Evolutionary conservation across 768 basidiomycete genomes (phyloP), one percentile per base, ranked within the genome.

Genomic region (Neoboletus brunneissimus): DNA sequence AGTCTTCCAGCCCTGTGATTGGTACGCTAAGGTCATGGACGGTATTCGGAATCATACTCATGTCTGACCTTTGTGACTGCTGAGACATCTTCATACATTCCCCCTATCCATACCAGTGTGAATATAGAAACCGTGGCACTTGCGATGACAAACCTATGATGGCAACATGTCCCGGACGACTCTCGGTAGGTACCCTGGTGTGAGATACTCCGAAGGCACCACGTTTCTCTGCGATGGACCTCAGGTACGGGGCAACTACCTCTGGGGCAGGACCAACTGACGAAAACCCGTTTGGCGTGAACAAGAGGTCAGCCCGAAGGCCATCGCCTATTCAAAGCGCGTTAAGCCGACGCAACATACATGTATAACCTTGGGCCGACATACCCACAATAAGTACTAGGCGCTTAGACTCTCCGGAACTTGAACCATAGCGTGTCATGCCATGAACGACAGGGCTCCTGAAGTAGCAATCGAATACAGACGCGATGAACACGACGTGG

Each of bases 1-100:
- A 1, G 85, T 81, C 75, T 91, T 92, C 90, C 91, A 92, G 46
- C 89, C 90, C 88, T 90, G 59, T 42, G 32, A 48, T 53, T 9
- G 11, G 42, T 29, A 27, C 1, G 29, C 55, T 31, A 55, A 49
- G 44, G 27, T 46, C 29, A 65, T 50, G 44, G 15, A 59, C 29
- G 20, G 25, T 46, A 57, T 23, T 16, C 27, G 43, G 58, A 52
- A 40, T 18, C 12, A 34, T 9, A 22, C 12, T 48, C 22, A 27
- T 38, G 27, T 44, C 75, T 63, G 74, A 81, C 91, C 79, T 91
- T 90, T 22, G 88, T 91, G 31, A 92, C 91, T 16, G 91, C 91
- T 0, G 88, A 89, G 4, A 91, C 91, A 60, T 94, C 90, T 70
- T 94, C 91, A 65, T 93, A 92, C 90, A 94, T 93, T 3, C 91